Percentiles rank a stretch among this genome's conserved stretches.
Evolutionary conservation across 495 filamentous ascomycete genomes (phyloP).

Genomic region (Hamigera avellanea): DNA sequence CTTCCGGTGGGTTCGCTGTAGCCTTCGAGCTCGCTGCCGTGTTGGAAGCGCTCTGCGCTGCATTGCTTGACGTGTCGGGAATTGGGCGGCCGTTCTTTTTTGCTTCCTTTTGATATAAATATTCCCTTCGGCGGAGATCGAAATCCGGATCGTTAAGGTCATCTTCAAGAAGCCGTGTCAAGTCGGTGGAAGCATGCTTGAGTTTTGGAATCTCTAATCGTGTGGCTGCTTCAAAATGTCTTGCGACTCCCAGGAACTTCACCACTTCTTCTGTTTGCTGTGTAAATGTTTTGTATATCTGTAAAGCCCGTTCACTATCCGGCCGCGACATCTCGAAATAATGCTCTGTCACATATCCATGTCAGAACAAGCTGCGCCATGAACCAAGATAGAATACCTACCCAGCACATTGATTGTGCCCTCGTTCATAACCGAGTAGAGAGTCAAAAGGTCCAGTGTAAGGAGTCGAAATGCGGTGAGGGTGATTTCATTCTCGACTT

Average conservation of each 20-base stretch:
- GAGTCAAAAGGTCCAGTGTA: conserved; percentile 75
- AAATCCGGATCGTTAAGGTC: conserved; percentile 95
- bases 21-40: conserved; percentile 14
- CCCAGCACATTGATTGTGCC: conserved; percentile 95
- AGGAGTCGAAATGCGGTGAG: conserved; percentile 90
- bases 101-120: conserved; percentile 72
- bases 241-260: conserved; percentile 73
- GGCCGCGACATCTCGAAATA: conserved; percentile 97
- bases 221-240: conserved; percentile 83
- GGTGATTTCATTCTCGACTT: conserved; percentile 95
- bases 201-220: conserved; percentile 91
- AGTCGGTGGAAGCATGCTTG: conserved; percentile 89
- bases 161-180: conserved; percentile 83
- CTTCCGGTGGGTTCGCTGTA: conserved; percentile 6
- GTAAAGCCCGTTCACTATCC: conserved; percentile 84
- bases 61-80: conserved; percentile 11
- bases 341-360: conserved; percentile 48
- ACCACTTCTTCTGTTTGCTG: conserved; percentile 90
- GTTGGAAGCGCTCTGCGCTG: conserved; percentile 11
- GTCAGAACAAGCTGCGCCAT: conserved; percentile 7
- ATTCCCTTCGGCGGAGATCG: conserved; percentile 85
- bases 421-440: conserved; percentile 95
- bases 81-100: conserved; percentile 48
- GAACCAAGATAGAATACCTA: conserved; percentile 26
- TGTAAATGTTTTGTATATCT: conserved; percentile 88